These are phyloP conservation scores for Litchi chinensis DNA, from an alignment of 345 rosid species.

Conservation along the genomic window DNA sequence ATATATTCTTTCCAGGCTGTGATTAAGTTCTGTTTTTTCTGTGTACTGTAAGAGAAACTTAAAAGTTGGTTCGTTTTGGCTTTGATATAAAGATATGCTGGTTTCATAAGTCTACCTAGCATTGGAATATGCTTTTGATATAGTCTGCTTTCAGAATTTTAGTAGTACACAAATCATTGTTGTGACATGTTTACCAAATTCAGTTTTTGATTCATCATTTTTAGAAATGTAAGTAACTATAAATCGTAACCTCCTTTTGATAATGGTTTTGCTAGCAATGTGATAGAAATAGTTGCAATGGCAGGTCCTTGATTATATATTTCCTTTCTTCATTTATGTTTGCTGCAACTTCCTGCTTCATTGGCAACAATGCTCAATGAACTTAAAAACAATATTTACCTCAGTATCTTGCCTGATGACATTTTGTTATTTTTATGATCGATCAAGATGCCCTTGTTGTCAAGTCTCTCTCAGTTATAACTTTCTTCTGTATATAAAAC, in stretches of 20 bases:
- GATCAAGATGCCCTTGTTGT: too few species aligned
- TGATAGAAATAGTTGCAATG: too few species aligned
- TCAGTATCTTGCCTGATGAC: too few species aligned
- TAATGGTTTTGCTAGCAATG: background rate
- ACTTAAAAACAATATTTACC: too few species aligned
- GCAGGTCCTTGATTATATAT: too few species aligned
- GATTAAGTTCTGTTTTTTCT: background rate
- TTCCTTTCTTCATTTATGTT: too few species aligned
- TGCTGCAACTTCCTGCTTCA: too few species aligned
- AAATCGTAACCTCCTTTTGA: background rate
- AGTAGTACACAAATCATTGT: background rate
- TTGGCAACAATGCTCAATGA: too few species aligned
- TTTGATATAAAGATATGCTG: background rate
- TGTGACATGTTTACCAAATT: background rate
- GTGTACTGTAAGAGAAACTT: background rate
- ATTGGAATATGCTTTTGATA: background rate
- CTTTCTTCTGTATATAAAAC: too few species aligned
- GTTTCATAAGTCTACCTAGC: background rate
- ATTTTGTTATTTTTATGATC: too few species aligned
- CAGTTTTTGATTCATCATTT: background rate
- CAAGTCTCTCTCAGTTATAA: too few species aligned
- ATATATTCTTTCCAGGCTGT: background rate
- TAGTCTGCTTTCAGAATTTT: background rate
- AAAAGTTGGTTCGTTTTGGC: background rate
- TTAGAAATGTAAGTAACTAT: background rate